Conservation (phyloP, 345 rosid genomes). For the Pistacia atlantica region DNA sequence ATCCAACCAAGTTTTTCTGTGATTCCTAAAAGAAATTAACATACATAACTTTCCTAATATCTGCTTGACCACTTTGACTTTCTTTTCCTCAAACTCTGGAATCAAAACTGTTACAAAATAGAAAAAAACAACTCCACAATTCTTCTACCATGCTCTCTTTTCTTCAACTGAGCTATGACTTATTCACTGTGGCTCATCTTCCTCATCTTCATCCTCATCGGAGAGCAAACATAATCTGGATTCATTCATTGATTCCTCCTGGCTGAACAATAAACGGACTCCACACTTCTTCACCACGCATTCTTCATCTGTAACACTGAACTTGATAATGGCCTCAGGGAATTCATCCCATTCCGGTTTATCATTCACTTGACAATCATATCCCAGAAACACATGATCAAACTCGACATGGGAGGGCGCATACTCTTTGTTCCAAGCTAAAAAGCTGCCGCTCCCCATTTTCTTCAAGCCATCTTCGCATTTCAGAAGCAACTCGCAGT, state of each 20-base stretch:
- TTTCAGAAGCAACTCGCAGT: neutral
- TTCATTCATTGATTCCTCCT: neutral
- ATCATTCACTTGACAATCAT: neutral
- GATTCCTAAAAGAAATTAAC: no score
- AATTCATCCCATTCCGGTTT: no score
- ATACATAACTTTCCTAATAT: no score
- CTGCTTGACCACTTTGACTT: no score
- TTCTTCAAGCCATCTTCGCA: neutral
- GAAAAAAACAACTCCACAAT: no score
- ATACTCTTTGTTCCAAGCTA: neutral
- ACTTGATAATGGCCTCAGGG: neutral
- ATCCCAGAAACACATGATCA: neutral
- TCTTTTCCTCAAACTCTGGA: no score
- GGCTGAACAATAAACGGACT: neutral
- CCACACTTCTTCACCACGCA: neutral
- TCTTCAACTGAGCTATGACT: no score
- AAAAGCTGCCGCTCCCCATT: neutral
- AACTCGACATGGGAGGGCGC: neutral
- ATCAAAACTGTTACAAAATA: no score
- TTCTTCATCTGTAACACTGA: neutral
- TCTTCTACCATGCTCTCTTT: no score
- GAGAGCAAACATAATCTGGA: neutral
- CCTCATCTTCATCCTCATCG: neutral
- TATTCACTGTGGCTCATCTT: neutral
- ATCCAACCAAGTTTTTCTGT: no score